Base-by-base conservation (phyloP, 148 eudicot genomes). In the Mesembryanthemum crystallinum region DNA sequence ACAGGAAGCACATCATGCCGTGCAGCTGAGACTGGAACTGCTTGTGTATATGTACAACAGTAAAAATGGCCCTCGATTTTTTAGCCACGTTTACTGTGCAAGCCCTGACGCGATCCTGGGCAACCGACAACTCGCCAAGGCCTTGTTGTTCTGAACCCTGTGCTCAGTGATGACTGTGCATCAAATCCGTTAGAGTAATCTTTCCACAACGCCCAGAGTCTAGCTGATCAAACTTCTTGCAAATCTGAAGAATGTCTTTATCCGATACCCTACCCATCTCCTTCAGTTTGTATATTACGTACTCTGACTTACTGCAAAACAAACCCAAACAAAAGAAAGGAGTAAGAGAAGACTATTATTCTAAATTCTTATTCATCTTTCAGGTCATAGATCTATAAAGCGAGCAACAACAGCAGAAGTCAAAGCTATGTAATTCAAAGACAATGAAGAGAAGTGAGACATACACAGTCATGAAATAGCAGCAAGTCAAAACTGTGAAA, bases 251-350 rank as follows among this genome's bases (percentile, higher is more conserved):
- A 35, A 94, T 82, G 82, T 94, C 98, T 85, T 92, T 92, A 67
- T 94, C 98, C 65, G 96, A 82, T 29, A 94, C 83, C 78, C 86
- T 92, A 18, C 92, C 94, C 97, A 94, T 86, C 85, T 90, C 98
- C 87, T 92, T 94, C 61, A 94, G 94, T 88, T 94, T 94, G 94
- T 94, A 94, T 81, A 94, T 87, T n/a, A 92, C 97, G 73, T 80
- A 94, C 78, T 94, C 98, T 0, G 98, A 90, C 77, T 94, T 94
- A 72, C 98, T 94, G 94, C 85, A 87, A 68, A 51, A 62, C 55
- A 66, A 69, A 29, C 12, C 18, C 24, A 52, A 58, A 37, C 3
- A n/a, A 24, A 35, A 14, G 54, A 35, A 43, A 39, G 21, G 0
- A 57, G 15, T 24, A 23, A 32, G 17, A 30, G n/a, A n/a, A n/a